Percentiles rank a stretch among this genome's conserved stretches.
phyloP scores from a whole-genome alignment of 345 rosid genomes.

The Limnanthes douglasii region DNA sequence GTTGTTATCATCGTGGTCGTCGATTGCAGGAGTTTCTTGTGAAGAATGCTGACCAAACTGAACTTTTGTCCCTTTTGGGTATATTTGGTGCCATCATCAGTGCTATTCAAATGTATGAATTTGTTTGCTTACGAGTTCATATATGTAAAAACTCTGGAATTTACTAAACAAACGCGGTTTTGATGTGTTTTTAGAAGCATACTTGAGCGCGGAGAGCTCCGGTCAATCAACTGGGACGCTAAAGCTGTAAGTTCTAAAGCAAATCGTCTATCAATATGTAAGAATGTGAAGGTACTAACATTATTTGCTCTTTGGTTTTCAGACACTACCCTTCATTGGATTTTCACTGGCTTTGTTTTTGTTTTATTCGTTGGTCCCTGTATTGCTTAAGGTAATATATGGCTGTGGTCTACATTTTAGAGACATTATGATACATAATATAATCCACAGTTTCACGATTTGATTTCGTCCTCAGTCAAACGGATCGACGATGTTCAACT shows the following conservation, averaged over 20 bases:
- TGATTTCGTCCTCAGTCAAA: constrained; percentile 19
- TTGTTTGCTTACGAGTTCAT: too few species aligned
- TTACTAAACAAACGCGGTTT: constrained; percentile 6
- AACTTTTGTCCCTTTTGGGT: constrained; percentile 71
- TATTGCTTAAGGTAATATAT: constrained; percentile 80
- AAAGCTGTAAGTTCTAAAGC: constrained; percentile 62
- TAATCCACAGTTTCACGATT: constrained; percentile 2
- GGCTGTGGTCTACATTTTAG: too few species aligned
- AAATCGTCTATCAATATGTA: too few species aligned
- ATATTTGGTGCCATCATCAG: constrained; percentile 66
- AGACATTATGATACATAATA: too few species aligned
- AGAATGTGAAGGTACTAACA: neutral
- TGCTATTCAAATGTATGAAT: constrained; percentile 95
- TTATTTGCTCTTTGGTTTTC: too few species aligned
- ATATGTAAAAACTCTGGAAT: neutral
- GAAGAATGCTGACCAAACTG: constrained; percentile 65
- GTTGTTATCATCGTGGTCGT: neutral
- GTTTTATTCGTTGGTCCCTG: constrained; percentile 62
- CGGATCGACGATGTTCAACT: constrained; percentile 73
- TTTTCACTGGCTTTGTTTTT: constrained; percentile 59
- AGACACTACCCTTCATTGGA: constrained; percentile 62
- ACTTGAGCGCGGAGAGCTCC: constrained; percentile 60
- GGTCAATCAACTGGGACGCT: constrained; percentile 71
- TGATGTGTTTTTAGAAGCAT: constrained; percentile 42
- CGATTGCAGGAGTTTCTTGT: constrained; percentile 59